phyloP scores from a whole-genome alignment of 352 stramenopile species.

The Globisporangium camurandrum region DNA sequence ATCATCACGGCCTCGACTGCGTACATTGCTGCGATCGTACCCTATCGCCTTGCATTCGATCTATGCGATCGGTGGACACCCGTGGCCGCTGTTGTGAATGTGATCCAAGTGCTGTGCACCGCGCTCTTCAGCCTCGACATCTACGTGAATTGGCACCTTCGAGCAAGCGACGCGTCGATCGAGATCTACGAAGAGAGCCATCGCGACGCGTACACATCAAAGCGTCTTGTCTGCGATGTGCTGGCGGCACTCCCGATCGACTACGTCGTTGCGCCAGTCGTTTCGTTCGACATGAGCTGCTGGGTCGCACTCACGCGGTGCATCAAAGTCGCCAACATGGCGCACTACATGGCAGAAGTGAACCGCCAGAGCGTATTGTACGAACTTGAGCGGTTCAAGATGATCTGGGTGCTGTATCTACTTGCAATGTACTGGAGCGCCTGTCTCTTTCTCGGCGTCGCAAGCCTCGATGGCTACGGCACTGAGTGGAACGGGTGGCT shows the following conservation, averaged over 20 bases:
- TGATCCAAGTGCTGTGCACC: slow-evolving; percentile 29
- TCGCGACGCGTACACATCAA: slow-evolving; percentile 27
- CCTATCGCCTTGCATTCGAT: slow-evolving; percentile 48
- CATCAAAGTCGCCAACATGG: slow-evolving; percentile 46
- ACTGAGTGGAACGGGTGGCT: slow-evolving; percentile 46
- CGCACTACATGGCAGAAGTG: slow-evolving; percentile 47
- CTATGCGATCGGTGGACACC: slow-evolving; percentile 23
- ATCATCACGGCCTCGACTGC: slow-evolving; percentile 26
- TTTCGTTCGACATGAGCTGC: slow-evolving; percentile 4
- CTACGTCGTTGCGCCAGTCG: slow-evolving; percentile 18
- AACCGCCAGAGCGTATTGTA: slow-evolving; percentile 47
- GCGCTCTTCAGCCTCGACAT: slow-evolving; percentile 35
- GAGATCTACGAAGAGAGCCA: slow-evolving; percentile 51
- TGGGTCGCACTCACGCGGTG: slow-evolving; percentile 42
- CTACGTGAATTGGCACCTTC: slow-evolving; percentile 47
- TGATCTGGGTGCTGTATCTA: slow-evolving; percentile 47
- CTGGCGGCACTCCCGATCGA: slow-evolving; percentile 37
- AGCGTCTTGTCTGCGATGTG: slow-evolving; percentile 35
- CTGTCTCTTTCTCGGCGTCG: slow-evolving; percentile 40
- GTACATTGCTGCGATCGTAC: slow-evolving; percentile 33
- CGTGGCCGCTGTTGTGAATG: slow-evolving; percentile 9
- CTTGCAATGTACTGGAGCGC: slow-evolving; percentile 53
- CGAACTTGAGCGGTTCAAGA: slow-evolving; percentile 44
- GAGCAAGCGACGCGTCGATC: slow-evolving; percentile 30
- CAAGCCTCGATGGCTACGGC: slow-evolving; percentile 30